Evolutionary conservation across 371 early-diverging fungal genomes (phyloP), one percentile per base, ranked within the genome.

Genomic region (Apophysomyces elegans): DNA sequence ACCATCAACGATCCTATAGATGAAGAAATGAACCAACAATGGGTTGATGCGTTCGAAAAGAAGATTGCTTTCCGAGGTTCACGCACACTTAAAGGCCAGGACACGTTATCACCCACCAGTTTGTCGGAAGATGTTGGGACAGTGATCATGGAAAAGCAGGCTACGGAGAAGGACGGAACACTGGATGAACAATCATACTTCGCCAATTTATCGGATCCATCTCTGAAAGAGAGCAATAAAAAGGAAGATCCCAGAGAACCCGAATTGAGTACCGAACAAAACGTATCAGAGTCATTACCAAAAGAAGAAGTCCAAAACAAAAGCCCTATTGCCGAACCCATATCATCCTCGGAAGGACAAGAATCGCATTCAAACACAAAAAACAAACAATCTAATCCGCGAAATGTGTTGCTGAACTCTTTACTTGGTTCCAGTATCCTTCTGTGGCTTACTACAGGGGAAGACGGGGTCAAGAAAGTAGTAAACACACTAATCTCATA

Each of bases 21-120:
- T 6, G 45, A 41, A 13, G 68, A 69, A 5, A 38, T 64, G 8
- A 65, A 74, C 63, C 12, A 43, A 16, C 64, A 68, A 35, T 78
- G 75, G 75, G 71, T 69, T n/a, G 63, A 70, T 26, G 78, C 72
- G 0, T 74, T 78, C 68, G 78, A 72, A 13, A 67, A 63, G 46
- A 74, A 71, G 32, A 65, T 75, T 1, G 67, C 59, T 47, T 70
- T 71, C 18, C 26, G 76, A 43, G 62, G 71, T 12, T 4, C 54
- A 50, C 54, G 54, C 16, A 50, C 21, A 2, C 18, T 18, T 50
- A 50, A 50, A 50, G 21, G 64, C 57, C 41, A 58, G 61, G 56
- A 61, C 43, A 26, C 56, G 13, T 58, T 59, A 39, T 44, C 64
- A 6, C 14, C 37, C n/a, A 36, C 35, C 8, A 11, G n/a, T 21